phyloP scores from a whole-genome alignment of 805 yeast genomes.

The Wickerhamomyces alni region DNA sequence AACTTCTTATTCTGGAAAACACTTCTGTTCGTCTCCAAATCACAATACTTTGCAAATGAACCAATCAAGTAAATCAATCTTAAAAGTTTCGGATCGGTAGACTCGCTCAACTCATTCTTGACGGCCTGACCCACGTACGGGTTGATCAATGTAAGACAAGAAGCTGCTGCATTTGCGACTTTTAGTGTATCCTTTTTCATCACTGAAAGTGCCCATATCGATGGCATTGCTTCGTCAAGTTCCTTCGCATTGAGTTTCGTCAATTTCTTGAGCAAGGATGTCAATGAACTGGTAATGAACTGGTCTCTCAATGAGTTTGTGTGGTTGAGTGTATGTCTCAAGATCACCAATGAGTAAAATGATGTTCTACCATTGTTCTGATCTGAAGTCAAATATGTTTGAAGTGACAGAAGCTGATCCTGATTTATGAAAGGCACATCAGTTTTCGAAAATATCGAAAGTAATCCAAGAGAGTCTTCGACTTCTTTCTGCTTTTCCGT shows the following conservation, averaged over 20 bases:
- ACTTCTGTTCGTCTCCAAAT: slow-evolving; percentile 42
- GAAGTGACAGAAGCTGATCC: slow-evolving; percentile 60
- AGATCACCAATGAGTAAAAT: slow-evolving; percentile 47
- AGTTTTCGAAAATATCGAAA: slow-evolving; percentile 52
- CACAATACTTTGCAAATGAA: slow-evolving; percentile 62
- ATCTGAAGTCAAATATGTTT: slow-evolving; percentile 55
- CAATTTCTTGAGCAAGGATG: slow-evolving; percentile 45
- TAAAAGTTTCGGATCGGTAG: slow-evolving; percentile 41
- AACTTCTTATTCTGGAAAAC: slow-evolving; percentile 31
- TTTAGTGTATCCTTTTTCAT: slow-evolving; percentile 40
- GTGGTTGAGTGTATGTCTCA: slow-evolving; percentile 42
- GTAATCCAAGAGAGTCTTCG: slow-evolving; percentile 38
- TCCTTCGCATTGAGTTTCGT: slow-evolving; percentile 58
- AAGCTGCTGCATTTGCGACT: slow-evolving; percentile 56
- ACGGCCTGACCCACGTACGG: slow-evolving; percentile 35
- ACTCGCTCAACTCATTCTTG: slow-evolving; percentile 21
- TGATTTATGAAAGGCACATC: slow-evolving; percentile 51
- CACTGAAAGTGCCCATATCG: slow-evolving; percentile 51
- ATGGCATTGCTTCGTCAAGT: slow-evolving; percentile 68
- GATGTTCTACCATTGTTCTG: slow-evolving; percentile 33
- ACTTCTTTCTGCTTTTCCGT: slow-evolving; percentile 18
- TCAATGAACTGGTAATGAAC: slow-evolving; percentile 44
- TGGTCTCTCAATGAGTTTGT: slow-evolving; percentile 40
- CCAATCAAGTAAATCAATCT: slow-evolving; percentile 62
- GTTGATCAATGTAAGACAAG: slow-evolving; percentile 47